Conservation (phyloP, 306 rosid genomes). For the Sicyos edulis region DNA sequence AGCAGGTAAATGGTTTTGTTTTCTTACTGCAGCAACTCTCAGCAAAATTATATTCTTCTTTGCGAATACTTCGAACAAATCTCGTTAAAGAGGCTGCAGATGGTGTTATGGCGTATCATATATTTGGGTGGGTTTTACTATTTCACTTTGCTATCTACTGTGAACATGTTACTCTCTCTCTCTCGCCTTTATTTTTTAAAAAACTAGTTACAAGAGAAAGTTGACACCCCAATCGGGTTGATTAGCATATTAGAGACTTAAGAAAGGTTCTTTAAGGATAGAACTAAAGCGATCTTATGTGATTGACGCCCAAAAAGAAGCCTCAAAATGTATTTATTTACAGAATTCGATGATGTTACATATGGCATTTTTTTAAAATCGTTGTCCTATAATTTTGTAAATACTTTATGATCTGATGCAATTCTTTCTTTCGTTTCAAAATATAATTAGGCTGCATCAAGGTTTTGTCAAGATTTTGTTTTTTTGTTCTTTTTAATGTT, state of each 20-base stretch:
- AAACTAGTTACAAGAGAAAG: not conserved
- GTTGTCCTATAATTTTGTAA: not conserved
- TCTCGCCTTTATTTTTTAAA: not conserved
- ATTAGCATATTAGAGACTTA: not conserved
- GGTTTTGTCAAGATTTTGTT: not conserved
- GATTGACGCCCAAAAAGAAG: not conserved
- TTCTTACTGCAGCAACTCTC: slow-evolving; percentile 53
- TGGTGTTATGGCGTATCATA: slow-evolving; percentile 73
- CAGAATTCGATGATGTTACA: not conserved
- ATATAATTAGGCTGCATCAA: not conserved
- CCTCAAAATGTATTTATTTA: not conserved
- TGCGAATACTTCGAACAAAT: slow-evolving; percentile 59
- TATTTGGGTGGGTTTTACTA: slow-evolving; percentile 51
- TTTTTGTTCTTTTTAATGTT: not conserved
- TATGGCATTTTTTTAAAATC: not conserved
- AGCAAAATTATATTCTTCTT: slow-evolving; percentile 57
- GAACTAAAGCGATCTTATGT: not conserved
- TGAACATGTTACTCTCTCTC: not conserved
- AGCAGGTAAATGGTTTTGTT: not conserved
- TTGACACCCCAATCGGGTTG: not conserved
- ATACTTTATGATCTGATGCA: not conserved
- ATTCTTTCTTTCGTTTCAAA: not conserved
- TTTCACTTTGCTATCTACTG: slow-evolving; percentile 10
- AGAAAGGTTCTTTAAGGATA: not conserved
- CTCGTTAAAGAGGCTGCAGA: slow-evolving; percentile 67